Evolutionary conservation across 2,329 filamentous ascomycete species (phyloP).

Genomic region (Diplodia mutila): DNA sequence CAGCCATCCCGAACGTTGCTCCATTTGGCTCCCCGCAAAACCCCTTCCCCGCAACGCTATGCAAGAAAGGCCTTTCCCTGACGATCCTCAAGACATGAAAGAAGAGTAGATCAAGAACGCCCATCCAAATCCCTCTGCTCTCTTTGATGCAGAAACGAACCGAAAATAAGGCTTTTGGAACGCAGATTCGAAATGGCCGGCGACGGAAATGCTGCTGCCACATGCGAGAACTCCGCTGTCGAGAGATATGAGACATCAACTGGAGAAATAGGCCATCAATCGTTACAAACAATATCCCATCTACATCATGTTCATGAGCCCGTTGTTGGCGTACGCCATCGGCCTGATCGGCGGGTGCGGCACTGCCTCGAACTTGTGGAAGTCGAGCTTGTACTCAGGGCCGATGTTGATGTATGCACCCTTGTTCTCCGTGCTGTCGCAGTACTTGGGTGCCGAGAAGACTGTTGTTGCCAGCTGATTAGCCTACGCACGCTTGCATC

Average conservation of each 20-base stretch:
- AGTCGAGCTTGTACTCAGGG: constrained; percentile 86
- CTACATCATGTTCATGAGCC: constrained; percentile 75
- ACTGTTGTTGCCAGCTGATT: constrained; percentile 57
- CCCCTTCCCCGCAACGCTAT: constrained; percentile 9
- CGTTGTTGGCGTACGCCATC: constrained; percentile 87
- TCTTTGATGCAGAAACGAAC: background rate
- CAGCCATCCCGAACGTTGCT: background rate
- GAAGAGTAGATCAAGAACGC: constrained; percentile 2
- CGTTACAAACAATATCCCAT: background rate
- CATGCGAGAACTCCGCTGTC: background rate
- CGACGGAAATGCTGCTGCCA: background rate
- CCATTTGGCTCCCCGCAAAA: background rate
- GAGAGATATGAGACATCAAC: background rate
- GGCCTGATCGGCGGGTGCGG: constrained; percentile 94
- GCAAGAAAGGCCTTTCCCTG: background rate
- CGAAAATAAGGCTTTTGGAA: constrained; percentile 12
- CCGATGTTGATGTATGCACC: constrained; percentile 98
- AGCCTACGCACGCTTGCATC: background rate
- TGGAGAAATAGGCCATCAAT: constrained; percentile 12
- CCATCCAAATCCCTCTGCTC: constrained; percentile 4
- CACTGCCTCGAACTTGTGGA: constrained; percentile 93
- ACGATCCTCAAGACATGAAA: background rate
- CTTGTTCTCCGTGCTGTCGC: constrained; percentile 96
- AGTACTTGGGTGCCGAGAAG: constrained; percentile 97
- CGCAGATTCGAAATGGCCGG: background rate